Percentiles rank a stretch among this genome's conserved stretches.
Evolutionary conservation across 306 rosid species (phyloP).

Genomic region (Fragaria ananassa): DNA sequence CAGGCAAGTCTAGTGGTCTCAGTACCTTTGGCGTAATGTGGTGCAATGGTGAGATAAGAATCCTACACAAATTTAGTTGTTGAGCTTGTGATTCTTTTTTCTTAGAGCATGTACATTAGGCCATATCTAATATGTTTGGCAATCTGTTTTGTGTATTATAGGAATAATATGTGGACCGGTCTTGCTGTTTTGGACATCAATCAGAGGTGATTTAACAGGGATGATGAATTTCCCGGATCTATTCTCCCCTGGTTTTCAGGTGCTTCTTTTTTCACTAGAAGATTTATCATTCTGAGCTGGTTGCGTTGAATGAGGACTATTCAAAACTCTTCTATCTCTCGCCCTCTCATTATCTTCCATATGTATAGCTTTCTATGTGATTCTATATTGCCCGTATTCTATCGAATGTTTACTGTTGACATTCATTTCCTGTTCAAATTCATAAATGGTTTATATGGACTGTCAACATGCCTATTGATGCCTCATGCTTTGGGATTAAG

Average conservation of each 20-base stretch:
- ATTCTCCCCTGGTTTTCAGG: slow-evolving; percentile 67
- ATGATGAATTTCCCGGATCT: slow-evolving; percentile 54
- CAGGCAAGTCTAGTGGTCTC: slow-evolving; percentile 75
- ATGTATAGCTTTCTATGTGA: neutral
- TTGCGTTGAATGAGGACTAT: neutral
- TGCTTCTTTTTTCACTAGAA: slow-evolving; percentile 26
- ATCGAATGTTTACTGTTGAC: neutral
- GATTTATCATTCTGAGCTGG: neutral
- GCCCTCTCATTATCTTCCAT: no score
- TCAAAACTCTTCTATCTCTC: neutral
- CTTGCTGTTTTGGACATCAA: slow-evolving; percentile 54
- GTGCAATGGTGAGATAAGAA: slow-evolving; percentile 69
- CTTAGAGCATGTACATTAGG: slow-evolving; percentile 1
- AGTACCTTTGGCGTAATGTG: slow-evolving; percentile 78
- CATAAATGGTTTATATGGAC: neutral
- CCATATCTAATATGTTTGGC: neutral
- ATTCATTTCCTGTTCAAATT: neutral
- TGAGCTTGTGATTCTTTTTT: slow-evolving; percentile 5
- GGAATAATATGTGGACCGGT: slow-evolving; percentile 70
- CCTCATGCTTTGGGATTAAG: neutral
- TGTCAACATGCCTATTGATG: neutral
- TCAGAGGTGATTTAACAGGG: slow-evolving; percentile 52
- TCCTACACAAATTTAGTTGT: neutral
- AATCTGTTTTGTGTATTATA: slow-evolving; percentile 25
- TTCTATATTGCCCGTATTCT: neutral